Evolutionary conservation across 768 basidiomycete genomes (phyloP).

Genomic region (Mycena metata): DNA sequence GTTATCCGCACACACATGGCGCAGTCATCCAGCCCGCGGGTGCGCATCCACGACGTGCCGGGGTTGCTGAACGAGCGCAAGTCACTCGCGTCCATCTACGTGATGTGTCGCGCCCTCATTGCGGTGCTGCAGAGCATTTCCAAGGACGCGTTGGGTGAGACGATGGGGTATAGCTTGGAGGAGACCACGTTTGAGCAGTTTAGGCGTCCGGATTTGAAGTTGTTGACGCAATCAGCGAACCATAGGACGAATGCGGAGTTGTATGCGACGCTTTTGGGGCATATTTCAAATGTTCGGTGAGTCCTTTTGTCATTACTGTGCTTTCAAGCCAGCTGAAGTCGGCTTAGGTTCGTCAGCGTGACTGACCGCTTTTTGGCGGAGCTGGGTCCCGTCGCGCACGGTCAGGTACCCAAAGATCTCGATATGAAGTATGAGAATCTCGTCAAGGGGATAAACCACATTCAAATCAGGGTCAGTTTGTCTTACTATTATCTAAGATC

Average conservation of each 20-base stretch:
- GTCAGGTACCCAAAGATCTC: constrained; percentile 82
- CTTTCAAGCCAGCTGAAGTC: neutral
- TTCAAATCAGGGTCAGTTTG: constrained; percentile 80
- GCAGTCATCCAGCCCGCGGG: constrained; percentile 52
- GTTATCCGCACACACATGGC: constrained; percentile 64
- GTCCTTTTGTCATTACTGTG: constrained; percentile 40
- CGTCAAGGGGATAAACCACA: constrained; percentile 82
- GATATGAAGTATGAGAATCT: constrained; percentile 90
- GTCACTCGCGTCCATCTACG: constrained; percentile 87
- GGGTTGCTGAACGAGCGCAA: constrained; percentile 76
- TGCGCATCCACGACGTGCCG: constrained; percentile 62
- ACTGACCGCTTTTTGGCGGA: constrained; percentile 91
- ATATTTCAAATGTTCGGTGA: constrained; percentile 84
- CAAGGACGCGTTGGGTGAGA: constrained; percentile 83
- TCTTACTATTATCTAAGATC: no score
- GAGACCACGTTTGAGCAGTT: constrained; percentile 92
- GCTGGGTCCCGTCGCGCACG: constrained; percentile 78
- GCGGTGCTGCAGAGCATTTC: constrained; percentile 79
- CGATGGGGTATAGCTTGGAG: constrained; percentile 85
- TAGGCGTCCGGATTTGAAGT: constrained; percentile 75
- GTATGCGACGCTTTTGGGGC: constrained; percentile 87
- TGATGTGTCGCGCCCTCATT: constrained; percentile 90
- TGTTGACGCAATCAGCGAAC: constrained; percentile 77
- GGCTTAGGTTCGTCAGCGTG: constrained; percentile 85
- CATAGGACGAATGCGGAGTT: constrained; percentile 85